These are phyloP conservation scores for Phialophora chinensis DNA, from an alignment of 2,329 filamentous ascomycete genomes.

Conservation along the genomic window DNA sequence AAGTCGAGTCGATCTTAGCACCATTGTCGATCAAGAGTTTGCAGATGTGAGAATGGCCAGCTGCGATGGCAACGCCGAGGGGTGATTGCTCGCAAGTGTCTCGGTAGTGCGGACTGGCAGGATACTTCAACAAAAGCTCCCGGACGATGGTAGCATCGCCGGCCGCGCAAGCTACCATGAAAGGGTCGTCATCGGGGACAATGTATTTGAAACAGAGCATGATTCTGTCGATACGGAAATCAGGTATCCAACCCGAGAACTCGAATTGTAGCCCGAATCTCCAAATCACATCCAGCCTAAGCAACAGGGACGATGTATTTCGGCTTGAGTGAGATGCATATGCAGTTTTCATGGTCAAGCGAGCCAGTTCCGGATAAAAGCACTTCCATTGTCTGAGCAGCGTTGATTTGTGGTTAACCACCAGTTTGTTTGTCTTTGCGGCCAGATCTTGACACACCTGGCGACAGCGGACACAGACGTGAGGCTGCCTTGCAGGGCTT, in stretches of 20 bases:
- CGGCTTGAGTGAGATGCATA: neutral
- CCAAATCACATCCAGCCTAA: neutral
- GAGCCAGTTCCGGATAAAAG: neutral
- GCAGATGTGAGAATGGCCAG: conserved; percentile 1
- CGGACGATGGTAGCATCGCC: neutral
- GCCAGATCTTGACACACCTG: neutral
- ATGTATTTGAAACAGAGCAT: neutral
- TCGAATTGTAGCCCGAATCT: neutral
- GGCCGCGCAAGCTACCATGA: neutral
- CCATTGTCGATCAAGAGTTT: neutral
- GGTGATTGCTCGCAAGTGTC: neutral
- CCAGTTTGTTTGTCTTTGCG: neutral
- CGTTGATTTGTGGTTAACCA: neutral
- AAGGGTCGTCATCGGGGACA: neutral
- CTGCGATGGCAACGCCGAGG: conserved; percentile 1
- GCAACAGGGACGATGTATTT: neutral
- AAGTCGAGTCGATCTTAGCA: conserved; percentile 5
- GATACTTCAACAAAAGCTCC: conserved; percentile 7
- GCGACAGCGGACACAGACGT: neutral
- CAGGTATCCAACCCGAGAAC: conserved; percentile 3
- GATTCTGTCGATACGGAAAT: neutral
- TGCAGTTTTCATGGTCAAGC: neutral
- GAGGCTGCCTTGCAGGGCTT: neutral
- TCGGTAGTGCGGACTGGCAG: neutral
- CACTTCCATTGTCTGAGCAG: neutral